phyloP scores from a whole-genome alignment of 1,139 yeast species.

The Geotrichum klebahnii region DNA sequence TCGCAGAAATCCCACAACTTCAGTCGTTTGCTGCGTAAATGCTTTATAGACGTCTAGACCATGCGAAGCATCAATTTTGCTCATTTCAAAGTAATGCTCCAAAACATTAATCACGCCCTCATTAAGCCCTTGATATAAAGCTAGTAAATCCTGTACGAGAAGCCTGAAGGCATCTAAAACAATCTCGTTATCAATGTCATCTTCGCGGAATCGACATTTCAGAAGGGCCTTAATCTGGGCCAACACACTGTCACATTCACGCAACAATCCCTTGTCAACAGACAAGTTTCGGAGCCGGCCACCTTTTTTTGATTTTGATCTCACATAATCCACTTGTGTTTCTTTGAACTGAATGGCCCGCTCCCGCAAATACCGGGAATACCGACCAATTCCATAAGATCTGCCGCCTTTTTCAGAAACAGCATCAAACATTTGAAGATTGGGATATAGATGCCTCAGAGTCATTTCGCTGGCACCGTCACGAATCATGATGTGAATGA shows the following conservation, averaged over 20 bases:
- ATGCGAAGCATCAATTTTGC: slow-evolving; percentile 77
- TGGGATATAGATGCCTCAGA: slow-evolving; percentile 57
- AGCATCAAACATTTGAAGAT: slow-evolving; percentile 57
- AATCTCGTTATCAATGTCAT: slow-evolving; percentile 74
- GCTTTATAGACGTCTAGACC: slow-evolving; percentile 78
- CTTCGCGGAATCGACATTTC: slow-evolving; percentile 68
- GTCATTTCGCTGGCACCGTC: slow-evolving; percentile 80
- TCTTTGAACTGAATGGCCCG: slow-evolving; percentile 66
- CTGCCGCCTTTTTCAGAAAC: slow-evolving; percentile 45
- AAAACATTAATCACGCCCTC: slow-evolving; percentile 91
- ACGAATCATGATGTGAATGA: slow-evolving; percentile 83
- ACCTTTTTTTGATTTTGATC: slow-evolving; percentile 47
- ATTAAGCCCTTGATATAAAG: slow-evolving; percentile 81
- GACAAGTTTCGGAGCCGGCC: slow-evolving; percentile 61
- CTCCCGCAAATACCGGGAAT: slow-evolving; percentile 64
- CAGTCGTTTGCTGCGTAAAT: slow-evolving; percentile 81
- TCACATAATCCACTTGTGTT: slow-evolving; percentile 70
- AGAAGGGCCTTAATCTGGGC: slow-evolving; percentile 72
- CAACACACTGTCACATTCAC: slow-evolving; percentile 84
- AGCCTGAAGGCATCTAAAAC: slow-evolving; percentile 78
- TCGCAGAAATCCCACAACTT: slow-evolving; percentile 80
- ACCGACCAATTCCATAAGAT: slow-evolving; percentile 59
- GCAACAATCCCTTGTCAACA: slow-evolving; percentile 75
- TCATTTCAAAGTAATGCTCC: slow-evolving; percentile 93
- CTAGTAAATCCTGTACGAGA: slow-evolving; percentile 78